Base-by-base conservation (phyloP, 352 stramenopile species). In the Phytophthora idaei region DNA sequence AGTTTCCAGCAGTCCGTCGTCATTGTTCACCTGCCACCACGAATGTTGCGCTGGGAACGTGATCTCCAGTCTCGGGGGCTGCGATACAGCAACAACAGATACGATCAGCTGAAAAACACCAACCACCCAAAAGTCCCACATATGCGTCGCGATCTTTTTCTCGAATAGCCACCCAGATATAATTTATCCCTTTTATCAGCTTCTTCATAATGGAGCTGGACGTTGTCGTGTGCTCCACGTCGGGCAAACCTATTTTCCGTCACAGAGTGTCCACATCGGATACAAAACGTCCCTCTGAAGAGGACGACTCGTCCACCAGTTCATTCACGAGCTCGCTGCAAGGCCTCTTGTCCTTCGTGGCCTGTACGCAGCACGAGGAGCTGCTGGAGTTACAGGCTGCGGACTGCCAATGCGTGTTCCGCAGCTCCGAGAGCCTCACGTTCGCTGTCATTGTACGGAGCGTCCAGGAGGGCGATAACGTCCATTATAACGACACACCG, bases 261-360 rank as follows among this genome's bases (percentile, higher is more conserved):
- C 80, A 81, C 56, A 52, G 50, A 34, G 52, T 77, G 59, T 73
- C 53, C 28, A 52, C 61, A 11, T 62, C 41, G 6, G 27, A 21
- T 1, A 39, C 29, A 3, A 64, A 47, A 5, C 21, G 31, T 39
- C 50, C 59, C 54, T 25, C 12, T 47, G 46, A 61, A 50, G 64
- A 60, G 12, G 64, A 73, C 50, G 60, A 67, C 31, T 57, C 63
- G 21, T 69, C 59, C 49, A 71, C 73, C 34, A 81, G 74, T 45
- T 81, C 79, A 12, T 89, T 92, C 36, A 67, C 80, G 15, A 86
- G 78, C 59, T 92, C 83, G 21, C 67, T 92, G 12, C 81, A 92
- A 57, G 83, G 81, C 5, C 69, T 92, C 17, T 45, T 92, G 44
- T 84, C 80, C 27, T 92, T 88, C 54, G 76, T 90, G 10, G 37